Evolutionary conservation across 2,329 filamentous ascomycete species (phyloP).

Genomic region (Fusarium anthophilum): DNA sequence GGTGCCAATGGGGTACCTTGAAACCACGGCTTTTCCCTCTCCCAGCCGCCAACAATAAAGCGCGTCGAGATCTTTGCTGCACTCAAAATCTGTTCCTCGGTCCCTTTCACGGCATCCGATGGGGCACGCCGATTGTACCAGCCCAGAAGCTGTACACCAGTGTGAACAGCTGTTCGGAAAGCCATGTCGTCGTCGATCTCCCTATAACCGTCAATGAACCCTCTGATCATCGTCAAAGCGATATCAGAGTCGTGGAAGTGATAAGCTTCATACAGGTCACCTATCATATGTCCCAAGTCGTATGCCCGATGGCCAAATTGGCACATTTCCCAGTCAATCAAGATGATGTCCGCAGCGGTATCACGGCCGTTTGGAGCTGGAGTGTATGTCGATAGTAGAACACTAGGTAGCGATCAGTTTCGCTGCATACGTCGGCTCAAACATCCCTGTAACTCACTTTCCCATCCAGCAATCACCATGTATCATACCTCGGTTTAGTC

Average conservation of each 20-base stretch:
- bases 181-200: background rate
- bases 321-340: background rate
- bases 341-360: background rate
- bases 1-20: background rate
- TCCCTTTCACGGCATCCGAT: background rate
- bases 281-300: background rate
- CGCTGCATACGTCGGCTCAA: accelerated
- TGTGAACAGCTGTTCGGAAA: background rate
- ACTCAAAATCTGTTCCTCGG: background rate
- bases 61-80: background rate
- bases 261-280: background rate
- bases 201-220: background rate
- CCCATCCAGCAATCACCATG: background rate
- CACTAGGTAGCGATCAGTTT: background rate
- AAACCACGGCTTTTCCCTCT: background rate
- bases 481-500: background rate
- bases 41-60: background rate
- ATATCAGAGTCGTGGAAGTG: background rate
- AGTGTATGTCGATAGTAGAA: background rate
- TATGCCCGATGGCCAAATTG: background rate
- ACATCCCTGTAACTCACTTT: background rate
- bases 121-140: background rate
- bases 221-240: background rate
- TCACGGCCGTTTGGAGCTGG: background rate
- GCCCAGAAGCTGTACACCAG: background rate